Evolutionary conservation across 2,329 filamentous ascomycete species (phyloP).

Genomic region (Scorias spongiosa): DNA sequence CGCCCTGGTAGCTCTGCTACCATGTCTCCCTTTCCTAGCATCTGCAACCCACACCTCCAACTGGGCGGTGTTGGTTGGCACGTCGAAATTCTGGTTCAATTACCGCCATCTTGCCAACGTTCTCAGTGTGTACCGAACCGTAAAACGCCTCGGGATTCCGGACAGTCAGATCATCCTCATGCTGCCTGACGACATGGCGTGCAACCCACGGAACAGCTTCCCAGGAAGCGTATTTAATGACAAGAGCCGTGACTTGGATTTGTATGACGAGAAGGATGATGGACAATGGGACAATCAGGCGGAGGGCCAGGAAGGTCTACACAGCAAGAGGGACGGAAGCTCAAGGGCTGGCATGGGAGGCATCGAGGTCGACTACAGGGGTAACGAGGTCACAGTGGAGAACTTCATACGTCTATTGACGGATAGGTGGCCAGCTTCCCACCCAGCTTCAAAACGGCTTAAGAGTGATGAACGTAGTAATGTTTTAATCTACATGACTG

Average conservation of each 20-base stretch:
- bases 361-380: slow-evolving; percentile 95
- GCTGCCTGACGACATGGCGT: slow-evolving; percentile 99
- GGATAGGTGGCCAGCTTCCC: slow-evolving; percentile 84
- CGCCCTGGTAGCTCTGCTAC: slow-evolving; percentile 6
- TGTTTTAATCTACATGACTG: slow-evolving; percentile 97
- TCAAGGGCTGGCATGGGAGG: slow-evolving; percentile 16
- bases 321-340: not conserved
- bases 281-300: slow-evolving; percentile 4
- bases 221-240: slow-evolving; percentile 98
- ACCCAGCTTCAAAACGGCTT: slow-evolving; percentile 84
- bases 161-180: slow-evolving; percentile 99
- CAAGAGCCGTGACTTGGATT: slow-evolving; percentile 81
- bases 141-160: slow-evolving; percentile 92
- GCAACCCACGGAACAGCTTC: slow-evolving; percentile 96
- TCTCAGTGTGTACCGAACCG: slow-evolving; percentile 90
- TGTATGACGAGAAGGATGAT: slow-evolving; percentile 60
- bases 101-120: slow-evolving; percentile 97
- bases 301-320: not conserved
- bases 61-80: slow-evolving; percentile 97
- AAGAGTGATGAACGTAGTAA: slow-evolving; percentile 93
- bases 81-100: slow-evolving; percentile 99
- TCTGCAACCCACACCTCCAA: slow-evolving; percentile 81
- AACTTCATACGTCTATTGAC: slow-evolving; percentile 95
- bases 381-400: slow-evolving; percentile 97
- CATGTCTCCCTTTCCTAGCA: slow-evolving; percentile 22